A percentile compares a stretch with the other conserved stretches of the same genome.
Conservation (phyloP, 129 eudicot genomes). For the Lactuca sativa region DNA sequence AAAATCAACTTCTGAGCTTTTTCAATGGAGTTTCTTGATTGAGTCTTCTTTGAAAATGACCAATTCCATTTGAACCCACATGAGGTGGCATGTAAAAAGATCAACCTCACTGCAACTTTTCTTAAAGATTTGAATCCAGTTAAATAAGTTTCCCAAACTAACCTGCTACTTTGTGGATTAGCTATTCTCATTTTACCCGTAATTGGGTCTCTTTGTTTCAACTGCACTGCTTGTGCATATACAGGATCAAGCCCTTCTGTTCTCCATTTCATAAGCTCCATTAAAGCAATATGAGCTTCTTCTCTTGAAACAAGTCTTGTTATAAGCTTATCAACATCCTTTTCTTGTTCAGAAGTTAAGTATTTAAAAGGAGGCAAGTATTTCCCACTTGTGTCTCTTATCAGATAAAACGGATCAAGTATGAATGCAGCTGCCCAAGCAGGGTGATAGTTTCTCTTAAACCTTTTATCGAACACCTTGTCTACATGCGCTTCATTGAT, state of each 20-base stretch:
- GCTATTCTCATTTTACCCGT: constrained; percentile 80
- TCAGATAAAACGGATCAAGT: constrained; percentile 79
- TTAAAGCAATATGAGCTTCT: constrained; percentile 78
- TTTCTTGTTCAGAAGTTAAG: constrained; percentile 74
- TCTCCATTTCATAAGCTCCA: constrained; percentile 98
- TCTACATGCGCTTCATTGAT: constrained; percentile 53
- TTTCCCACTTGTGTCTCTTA: constrained; percentile 71
- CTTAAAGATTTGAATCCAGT: constrained; percentile 71
- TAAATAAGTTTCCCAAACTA: constrained; percentile 89
- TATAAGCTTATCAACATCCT: constrained; percentile 75
- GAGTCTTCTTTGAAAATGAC: constrained; percentile 53
- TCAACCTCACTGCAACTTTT: constrained; percentile 80
- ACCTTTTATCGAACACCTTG: constrained; percentile 61
- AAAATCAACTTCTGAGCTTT: constrained; percentile 78
- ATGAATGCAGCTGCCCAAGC: constrained; percentile 93
- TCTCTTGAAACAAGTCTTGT: constrained; percentile 80
- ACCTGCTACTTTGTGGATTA: constrained; percentile 85
- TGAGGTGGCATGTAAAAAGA: constrained; percentile 79
- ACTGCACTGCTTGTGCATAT: constrained; percentile 88
- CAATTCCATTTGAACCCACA: constrained; percentile 67
- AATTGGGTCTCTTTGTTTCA: constrained; percentile 71
- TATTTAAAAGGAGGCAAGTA: constrained; percentile 82
- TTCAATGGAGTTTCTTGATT: constrained; percentile 59
- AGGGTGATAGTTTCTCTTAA: constrained; percentile 79
- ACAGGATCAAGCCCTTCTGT: constrained; percentile 89